Evolutionary conservation across 306 rosid genomes (phyloP).

Genomic region (Cercis canadensis): DNA sequence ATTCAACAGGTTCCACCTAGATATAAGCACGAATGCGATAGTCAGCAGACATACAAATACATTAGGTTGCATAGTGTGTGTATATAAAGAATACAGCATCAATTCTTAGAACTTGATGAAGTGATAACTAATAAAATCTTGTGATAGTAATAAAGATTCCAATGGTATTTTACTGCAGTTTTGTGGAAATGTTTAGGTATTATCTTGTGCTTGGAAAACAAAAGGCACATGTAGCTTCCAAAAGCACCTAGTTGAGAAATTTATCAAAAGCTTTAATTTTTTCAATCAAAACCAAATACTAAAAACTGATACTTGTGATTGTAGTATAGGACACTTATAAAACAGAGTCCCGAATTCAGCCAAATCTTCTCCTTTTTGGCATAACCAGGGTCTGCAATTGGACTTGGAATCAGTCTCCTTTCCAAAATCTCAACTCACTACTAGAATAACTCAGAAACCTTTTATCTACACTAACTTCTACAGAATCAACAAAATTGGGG

Average conservation of each 20-base stretch:
- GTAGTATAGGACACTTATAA: neutral
- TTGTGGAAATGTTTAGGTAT: constrained; percentile 2
- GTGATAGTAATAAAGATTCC: neutral
- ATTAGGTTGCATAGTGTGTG: neutral
- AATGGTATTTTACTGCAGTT: constrained; percentile 4
- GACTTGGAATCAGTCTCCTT: constrained; percentile 17
- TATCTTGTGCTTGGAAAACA: constrained; percentile 17
- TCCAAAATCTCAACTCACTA: neutral
- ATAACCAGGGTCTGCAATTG: neutral
- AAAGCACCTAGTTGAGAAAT: neutral
- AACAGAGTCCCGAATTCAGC: too few species aligned
- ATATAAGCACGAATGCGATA: constrained; percentile 24
- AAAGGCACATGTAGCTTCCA: too few species aligned
- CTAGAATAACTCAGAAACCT: neutral
- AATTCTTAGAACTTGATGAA: neutral
- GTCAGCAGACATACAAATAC: constrained; percentile 17
- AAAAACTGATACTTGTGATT: neutral
- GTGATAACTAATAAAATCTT: neutral
- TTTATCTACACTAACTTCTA: neutral
- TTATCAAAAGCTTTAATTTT: too few species aligned
- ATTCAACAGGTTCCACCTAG: constrained; percentile 75
- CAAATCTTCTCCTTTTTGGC: neutral
- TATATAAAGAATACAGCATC: neutral
- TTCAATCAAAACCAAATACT: constrained; percentile 2
- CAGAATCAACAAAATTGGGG: constrained; percentile 1